Evolutionary conservation across 2,329 filamentous ascomycete genomes (phyloP), one percentile per base, ranked within the genome.

Genomic region (Cladosporium oxysporum): DNA sequence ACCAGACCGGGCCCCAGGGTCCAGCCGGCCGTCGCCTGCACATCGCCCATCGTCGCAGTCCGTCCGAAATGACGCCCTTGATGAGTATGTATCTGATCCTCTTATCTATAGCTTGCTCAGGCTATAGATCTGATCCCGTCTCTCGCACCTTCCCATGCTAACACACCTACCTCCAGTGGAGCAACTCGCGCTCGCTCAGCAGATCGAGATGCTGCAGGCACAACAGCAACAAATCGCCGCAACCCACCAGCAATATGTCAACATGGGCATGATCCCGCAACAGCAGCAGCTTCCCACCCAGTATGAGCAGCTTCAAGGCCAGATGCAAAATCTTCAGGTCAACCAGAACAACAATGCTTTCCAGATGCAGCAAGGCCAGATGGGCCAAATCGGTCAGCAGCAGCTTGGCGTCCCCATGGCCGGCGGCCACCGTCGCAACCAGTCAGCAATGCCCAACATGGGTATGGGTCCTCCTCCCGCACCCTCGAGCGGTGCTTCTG

Each of bases 161-260:
- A 78, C 76, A 21, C 71, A 66, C 71, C 66, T 66, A 64, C 69
- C 61, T 37, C 58, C 74, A 96, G 93, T 97, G 91, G 94, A 97
- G 84, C 93, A 97, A 86, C 88, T 97, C 77, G 92, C 92, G 77
- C 93, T 98, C 78, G 93, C 97, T 83, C 94, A 97, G 83, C 94
- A 98, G 82, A 97, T 98, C 76, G 94, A 98, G 82, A 87, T 96
- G 77, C 86, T 98, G 76, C 94, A 98, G 83, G 93, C 97, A 79
- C 95, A 98, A 79, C 95, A 98, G 79, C 93, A 98, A 80, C 93
- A 97, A 79, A 96, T 98, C 76, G 92, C 96, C 81, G 92, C 92
- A 73, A 95, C 92, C 70, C 93, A 97, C 76, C 93, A 97, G 81
- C 94, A 98, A 82, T 97, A 97, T 83, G 90, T 97, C 75, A 97